These are phyloP conservation scores for Lasiodiplodia hormozganensis DNA, from an alignment of 2,329 filamentous ascomycete species.

Conservation along the genomic window DNA sequence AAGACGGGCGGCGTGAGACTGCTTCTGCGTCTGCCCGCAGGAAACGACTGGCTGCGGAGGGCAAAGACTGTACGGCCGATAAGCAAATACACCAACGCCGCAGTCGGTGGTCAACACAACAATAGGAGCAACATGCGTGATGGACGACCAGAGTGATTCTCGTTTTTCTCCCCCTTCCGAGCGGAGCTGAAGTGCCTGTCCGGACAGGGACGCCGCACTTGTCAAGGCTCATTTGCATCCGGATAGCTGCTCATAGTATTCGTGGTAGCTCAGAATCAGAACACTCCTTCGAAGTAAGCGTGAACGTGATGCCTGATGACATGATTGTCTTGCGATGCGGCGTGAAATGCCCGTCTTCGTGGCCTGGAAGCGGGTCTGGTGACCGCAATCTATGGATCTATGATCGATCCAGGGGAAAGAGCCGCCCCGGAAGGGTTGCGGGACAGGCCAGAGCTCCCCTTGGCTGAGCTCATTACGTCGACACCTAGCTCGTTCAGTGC, in stretches of 20 bases:
- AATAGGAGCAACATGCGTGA: not conserved
- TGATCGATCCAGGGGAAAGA: conserved; percentile 13
- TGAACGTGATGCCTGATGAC: not conserved
- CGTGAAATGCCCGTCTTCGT: not conserved
- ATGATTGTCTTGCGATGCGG: not conserved
- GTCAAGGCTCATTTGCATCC: not conserved
- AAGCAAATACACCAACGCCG: not conserved
- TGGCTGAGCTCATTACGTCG: conserved; percentile 13
- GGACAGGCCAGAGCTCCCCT: not conserved
- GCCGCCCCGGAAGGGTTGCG: not conserved
- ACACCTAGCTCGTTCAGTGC: not conserved
- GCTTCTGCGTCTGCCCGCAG: not conserved
- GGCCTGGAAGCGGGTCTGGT: not conserved
- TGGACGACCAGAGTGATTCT: not conserved
- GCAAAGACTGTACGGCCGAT: not conserved
- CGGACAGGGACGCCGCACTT: not conserved
- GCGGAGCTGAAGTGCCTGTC: not conserved
- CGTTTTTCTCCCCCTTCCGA: not conserved
- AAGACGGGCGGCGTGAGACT: not conserved
- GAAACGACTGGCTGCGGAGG: not conserved
- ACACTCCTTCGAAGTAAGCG: not conserved
- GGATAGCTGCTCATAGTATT: not conserved
- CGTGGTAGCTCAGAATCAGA: not conserved
- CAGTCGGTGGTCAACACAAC: not conserved
- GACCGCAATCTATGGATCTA: not conserved